Evolutionary conservation across 805 yeast genomes (phyloP).

Genomic region (Maudiozyma saulgeensis): DNA sequence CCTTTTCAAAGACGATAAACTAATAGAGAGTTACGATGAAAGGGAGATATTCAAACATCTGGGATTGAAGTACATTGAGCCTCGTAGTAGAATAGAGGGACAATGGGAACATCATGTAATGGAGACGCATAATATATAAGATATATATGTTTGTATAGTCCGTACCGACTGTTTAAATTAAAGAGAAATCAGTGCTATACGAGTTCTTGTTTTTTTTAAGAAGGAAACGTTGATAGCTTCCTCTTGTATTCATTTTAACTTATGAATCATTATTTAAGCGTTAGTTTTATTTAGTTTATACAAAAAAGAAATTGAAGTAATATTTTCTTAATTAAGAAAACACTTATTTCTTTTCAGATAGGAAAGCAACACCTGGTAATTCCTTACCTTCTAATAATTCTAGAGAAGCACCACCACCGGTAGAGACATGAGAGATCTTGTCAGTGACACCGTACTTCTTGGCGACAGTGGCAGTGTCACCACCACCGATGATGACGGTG

Average conservation of each 20-base stretch:
- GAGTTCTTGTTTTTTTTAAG: neutral
- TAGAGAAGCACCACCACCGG: conserved; percentile 99
- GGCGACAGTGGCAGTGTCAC: conserved; percentile 99
- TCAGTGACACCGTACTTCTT: conserved; percentile 96
- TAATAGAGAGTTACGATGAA: conserved; percentile 23
- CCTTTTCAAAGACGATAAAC: conserved; percentile 13
- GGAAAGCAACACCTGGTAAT: conserved; percentile 94
- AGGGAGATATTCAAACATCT: conserved; percentile 18
- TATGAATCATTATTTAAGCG: conserved; percentile 3
- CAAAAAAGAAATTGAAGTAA: neutral
- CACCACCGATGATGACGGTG: conserved; percentile 94
- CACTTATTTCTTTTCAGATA: conserved; percentile 54
- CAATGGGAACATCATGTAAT: conserved; percentile 4
- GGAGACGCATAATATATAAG: neutral
- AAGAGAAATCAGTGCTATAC: too few relatives aligned
- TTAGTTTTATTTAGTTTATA: neutral
- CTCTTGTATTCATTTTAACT: neutral
- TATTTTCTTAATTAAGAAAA: neutral
- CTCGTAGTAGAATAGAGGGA: conserved; percentile 5
- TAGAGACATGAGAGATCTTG: conserved; percentile 94
- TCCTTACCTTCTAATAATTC: conserved; percentile 98
- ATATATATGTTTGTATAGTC: too few relatives aligned
- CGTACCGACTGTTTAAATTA: too few relatives aligned
- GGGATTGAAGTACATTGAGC: conserved; percentile 11
- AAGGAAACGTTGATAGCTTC: neutral